phyloP scores from a whole-genome alignment of 768 basidiomycete genomes.

The Tylopilus subfusipes region DNA sequence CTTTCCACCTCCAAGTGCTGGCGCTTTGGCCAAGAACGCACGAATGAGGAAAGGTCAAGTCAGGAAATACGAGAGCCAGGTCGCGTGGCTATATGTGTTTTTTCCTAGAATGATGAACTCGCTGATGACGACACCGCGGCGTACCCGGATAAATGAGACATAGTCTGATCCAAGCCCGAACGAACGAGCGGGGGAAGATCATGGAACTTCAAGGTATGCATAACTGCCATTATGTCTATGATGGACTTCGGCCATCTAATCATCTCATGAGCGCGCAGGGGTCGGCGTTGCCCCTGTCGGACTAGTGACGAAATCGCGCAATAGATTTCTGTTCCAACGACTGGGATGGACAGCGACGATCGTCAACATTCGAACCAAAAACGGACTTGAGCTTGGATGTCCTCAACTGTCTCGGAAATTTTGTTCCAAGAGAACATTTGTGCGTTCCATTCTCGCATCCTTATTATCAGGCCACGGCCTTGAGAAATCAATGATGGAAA shows the following conservation, averaged over 20 bases:
- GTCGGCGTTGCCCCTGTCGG: not conserved
- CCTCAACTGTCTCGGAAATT: not conserved
- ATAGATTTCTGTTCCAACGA: no score
- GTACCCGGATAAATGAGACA: not conserved
- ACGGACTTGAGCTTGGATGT: not conserved
- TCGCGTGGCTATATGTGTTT: not conserved
- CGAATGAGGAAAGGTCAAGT: not conserved
- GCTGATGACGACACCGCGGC: not conserved
- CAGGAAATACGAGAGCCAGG: slow-evolving; percentile 3
- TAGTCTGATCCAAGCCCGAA: not conserved
- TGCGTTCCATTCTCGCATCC: not conserved
- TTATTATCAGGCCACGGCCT: not conserved
- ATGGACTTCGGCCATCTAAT: not conserved
- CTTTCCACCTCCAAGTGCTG: slow-evolving; percentile 3
- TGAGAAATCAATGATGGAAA: not conserved
- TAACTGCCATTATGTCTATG: not conserved
- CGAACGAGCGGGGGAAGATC: not conserved
- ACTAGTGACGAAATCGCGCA: no score
- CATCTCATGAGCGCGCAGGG: not conserved
- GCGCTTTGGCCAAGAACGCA: not conserved
- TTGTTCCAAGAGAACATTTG: not conserved
- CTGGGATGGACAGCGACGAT: not conserved
- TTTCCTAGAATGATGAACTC: not conserved
- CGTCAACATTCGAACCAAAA: not conserved
- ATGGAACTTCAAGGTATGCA: not conserved